Conservation (phyloP, 2,329 filamentous ascomycete genomes). For the Chrysoporthe austroafricana region DNA sequence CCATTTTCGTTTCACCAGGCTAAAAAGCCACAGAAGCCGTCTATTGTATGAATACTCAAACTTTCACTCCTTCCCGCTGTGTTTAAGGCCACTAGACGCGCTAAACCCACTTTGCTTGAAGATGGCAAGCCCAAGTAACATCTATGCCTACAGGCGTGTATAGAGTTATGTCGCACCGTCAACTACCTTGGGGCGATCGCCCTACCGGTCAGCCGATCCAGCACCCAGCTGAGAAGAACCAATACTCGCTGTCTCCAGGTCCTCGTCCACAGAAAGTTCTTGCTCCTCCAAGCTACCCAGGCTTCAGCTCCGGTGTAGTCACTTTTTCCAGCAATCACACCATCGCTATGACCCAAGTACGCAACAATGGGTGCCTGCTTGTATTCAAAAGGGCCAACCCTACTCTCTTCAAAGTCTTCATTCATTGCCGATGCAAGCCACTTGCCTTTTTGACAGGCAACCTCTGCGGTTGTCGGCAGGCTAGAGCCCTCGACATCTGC, state of each 20-base stretch:
- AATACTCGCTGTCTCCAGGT: conserved; percentile 22
- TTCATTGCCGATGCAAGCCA: conserved; percentile 24
- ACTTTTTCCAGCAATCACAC: conserved; percentile 24
- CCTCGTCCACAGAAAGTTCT: conserved; percentile 24
- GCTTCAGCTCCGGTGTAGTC: conserved; percentile 25
- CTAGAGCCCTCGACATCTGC: conserved; percentile 23
- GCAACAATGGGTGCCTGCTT: conserved; percentile 22
- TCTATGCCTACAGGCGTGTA: background rate
- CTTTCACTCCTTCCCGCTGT: too few relatives aligned
- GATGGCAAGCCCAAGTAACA: too few relatives aligned
- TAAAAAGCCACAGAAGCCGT: too few relatives aligned
- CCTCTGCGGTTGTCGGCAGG: conserved; percentile 25
- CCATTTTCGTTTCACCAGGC: too few relatives aligned
- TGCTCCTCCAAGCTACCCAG: conserved; percentile 25
- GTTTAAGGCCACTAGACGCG: too few relatives aligned
- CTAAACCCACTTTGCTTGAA: too few relatives aligned
- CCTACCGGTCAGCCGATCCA: conserved; percentile 19
- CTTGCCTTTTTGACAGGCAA: conserved; percentile 26
- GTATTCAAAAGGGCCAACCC: conserved; percentile 17
- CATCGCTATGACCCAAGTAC: conserved; percentile 23
- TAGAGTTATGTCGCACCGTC: background rate
- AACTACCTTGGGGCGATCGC: conserved; percentile 21
- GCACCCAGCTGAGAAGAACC: conserved; percentile 21
- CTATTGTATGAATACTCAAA: too few relatives aligned
- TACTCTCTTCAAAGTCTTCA: conserved; percentile 14